phyloP scores from a whole-genome alignment of 1,284 basidiomycete species.

The Boletus coffeatus region DNA sequence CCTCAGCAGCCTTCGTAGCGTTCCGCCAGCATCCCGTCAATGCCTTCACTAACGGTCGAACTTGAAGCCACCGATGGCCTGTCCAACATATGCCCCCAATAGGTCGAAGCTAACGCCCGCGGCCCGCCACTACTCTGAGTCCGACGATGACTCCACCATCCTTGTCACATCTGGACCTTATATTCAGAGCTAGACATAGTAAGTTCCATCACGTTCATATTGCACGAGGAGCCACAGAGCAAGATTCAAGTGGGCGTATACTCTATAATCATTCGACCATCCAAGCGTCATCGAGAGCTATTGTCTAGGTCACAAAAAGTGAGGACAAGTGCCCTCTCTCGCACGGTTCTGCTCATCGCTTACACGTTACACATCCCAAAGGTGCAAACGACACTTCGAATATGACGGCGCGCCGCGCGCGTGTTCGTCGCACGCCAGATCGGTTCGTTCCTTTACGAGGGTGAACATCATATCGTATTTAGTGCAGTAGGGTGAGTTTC shows the following conservation, averaged over 20 bases:
- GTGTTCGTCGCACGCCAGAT: constrained; percentile 29
- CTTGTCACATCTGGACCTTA: constrained; percentile 51
- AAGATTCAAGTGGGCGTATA: constrained; percentile 49
- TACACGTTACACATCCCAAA: constrained; percentile 27
- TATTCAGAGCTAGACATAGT: constrained; percentile 53
- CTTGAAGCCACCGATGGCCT: too few relatives aligned
- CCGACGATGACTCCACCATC: constrained; percentile 24
- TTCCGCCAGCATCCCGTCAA: too few relatives aligned
- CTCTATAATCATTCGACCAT: constrained; percentile 37
- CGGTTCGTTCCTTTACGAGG: constrained; percentile 21
- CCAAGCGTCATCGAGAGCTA: constrained; percentile 71
- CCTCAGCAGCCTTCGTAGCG: too few relatives aligned
- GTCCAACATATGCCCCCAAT: too few relatives aligned
- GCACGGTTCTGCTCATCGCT: constrained; percentile 3
- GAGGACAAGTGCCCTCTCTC: constrained; percentile 21
- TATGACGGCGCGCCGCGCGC: constrained; percentile 47
- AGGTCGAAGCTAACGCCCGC: too few relatives aligned
- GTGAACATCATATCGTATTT: constrained; percentile 49
- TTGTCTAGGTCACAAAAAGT: constrained; percentile 83
- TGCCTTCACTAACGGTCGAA: too few relatives aligned
- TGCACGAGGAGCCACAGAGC: constrained; percentile 9
- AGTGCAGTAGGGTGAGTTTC: constrained; percentile 59
- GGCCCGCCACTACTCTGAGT: too few relatives aligned
- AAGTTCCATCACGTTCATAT: constrained; percentile 11
- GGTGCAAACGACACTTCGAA: constrained; percentile 15